phyloP scores from a whole-genome alignment of 108 stramenopile species.

The Nitzschia sp. region DNA sequence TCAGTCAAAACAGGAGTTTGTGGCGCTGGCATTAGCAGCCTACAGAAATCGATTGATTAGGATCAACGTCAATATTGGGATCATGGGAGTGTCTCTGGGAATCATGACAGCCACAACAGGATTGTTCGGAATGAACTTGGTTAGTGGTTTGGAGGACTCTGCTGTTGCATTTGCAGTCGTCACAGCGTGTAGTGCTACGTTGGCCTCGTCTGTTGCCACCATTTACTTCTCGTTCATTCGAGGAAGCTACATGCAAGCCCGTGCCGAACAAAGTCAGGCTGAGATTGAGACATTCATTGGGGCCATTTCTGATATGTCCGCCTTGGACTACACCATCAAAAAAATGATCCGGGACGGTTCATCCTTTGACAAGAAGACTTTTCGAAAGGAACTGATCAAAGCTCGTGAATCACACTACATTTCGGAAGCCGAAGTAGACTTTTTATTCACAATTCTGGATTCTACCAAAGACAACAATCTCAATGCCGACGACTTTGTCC shows the following conservation, averaged over 20 bases:
- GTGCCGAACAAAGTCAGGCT: slow-evolving; percentile 42
- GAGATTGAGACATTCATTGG: slow-evolving; percentile 55
- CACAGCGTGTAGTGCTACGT: slow-evolving; percentile 30
- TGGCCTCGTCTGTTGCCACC: slow-evolving; percentile 25
- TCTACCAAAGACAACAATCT: slow-evolving; percentile 37
- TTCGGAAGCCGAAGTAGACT: slow-evolving; percentile 41
- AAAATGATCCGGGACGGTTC: slow-evolving; percentile 22
- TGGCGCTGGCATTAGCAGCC: slow-evolving; percentile 68
- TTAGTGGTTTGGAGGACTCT: slow-evolving; percentile 68
- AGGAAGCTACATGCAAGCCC: slow-evolving; percentile 34
- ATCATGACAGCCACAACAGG: slow-evolving; percentile 78
- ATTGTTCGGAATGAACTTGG: slow-evolving; percentile 89
- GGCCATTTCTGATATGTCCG: slow-evolving; percentile 58
- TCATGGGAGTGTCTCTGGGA: slow-evolving; percentile 59
- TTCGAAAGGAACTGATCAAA: slow-evolving; percentile 19
- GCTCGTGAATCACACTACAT: slow-evolving; percentile 32
- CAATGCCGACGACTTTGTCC: slow-evolving; percentile 32
- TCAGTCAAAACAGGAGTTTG: slow-evolving; percentile 85
- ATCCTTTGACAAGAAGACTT: slow-evolving; percentile 28
- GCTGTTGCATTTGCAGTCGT: slow-evolving; percentile 59
- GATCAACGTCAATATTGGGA: slow-evolving; percentile 82
- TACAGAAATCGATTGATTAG: slow-evolving; percentile 85
- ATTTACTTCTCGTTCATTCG: slow-evolving; percentile 43
- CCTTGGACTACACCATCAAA: slow-evolving; percentile 56
- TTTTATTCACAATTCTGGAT: slow-evolving; percentile 52